Evolutionary conservation across 108 stramenopile genomes (phyloP), one percentile per base, ranked within the genome.

Genomic region (Skeletonema grethae): DNA sequence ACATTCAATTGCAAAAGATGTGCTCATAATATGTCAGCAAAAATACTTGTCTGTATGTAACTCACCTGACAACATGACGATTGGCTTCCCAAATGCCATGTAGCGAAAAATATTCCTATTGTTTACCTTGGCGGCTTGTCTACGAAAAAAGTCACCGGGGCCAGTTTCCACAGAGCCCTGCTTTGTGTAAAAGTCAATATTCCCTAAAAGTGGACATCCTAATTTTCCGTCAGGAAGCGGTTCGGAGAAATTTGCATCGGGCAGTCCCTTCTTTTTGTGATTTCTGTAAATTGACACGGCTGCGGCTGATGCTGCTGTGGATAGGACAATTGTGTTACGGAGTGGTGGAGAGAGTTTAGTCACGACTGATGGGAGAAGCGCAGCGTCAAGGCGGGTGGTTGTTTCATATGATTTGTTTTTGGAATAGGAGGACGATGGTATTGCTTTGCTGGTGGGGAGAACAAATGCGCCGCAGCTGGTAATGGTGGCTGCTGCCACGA

Each of bases 21-120:
- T n/a, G n/a, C n/a, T n/a, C n/a, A n/a, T n/a, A n/a, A n/a, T n/a
- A n/a, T n/a, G n/a, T n/a, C n/a, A n/a, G n/a, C n/a, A n/a, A n/a
- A n/a, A n/a, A n/a, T n/a, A n/a, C n/a, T n/a, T n/a, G n/a, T n/a
- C n/a, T n/a, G n/a, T n/a, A n/a, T n/a, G n/a, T n/a, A n/a, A n/a
- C n/a, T n/a, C n/a, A n/a, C 85, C 85, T 3, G 69, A 30, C 4
- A 86, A 50, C 22, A 83, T 70, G 1, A 76, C 80, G 25, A 65
- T 41, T 2, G 75, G 74, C 31, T 73, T 72, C 13, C 82, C 75
- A 20, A 75, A 61, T 1, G 58, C 45, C 18, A 66, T 63, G 38
- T 73, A 72, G 34, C 66, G 75, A 53, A 69, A 75, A 8, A 80
- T 66, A 0, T 36, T 38, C 3, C 45, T 67, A 38, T 72, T 65